These are phyloP conservation scores for Pholiota conissans DNA, from an alignment of 768 basidiomycete genomes.

Conservation along the genomic window DNA sequence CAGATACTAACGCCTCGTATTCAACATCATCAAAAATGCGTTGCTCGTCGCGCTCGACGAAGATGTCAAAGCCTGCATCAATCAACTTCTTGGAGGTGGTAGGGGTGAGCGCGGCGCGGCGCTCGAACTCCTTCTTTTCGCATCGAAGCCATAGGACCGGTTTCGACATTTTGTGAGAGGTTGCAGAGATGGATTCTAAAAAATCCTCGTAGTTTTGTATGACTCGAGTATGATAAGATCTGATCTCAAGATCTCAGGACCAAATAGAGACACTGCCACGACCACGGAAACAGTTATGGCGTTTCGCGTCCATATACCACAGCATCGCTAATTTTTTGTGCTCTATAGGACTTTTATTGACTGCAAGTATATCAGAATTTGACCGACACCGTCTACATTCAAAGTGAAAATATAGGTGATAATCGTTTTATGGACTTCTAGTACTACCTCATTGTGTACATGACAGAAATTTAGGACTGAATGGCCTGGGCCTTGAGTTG, in stretches of 20 bases:
- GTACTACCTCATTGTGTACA: too few species aligned
- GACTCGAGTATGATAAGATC: constrained; percentile 17
- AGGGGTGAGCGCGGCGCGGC: constrained; percentile 90
- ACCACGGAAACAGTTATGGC: too few species aligned
- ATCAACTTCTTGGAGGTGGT: constrained; percentile 87
- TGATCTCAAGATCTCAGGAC: not conserved
- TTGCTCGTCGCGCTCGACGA: constrained; percentile 91
- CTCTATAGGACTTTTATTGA: too few species aligned
- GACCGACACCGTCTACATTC: too few species aligned
- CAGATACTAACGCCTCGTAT: constrained; percentile 78
- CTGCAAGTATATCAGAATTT: too few species aligned
- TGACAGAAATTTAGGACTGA: too few species aligned
- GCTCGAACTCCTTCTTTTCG: constrained; percentile 95
- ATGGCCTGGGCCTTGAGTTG: too few species aligned
- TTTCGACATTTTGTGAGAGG: constrained; percentile 43
- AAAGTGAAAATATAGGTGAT: too few species aligned
- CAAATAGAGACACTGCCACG: constrained; percentile 18
- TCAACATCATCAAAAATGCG: constrained; percentile 93
- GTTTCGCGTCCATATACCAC: too few species aligned
- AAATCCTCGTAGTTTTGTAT: not conserved
- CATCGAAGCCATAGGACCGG: constrained; percentile 88
- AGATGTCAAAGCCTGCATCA: constrained; percentile 86
- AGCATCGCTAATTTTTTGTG: too few species aligned
- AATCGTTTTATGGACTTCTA: too few species aligned
- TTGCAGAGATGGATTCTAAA: not conserved